phyloP scores from a whole-genome alignment of 805 yeast species.

The Starmerella ratchasimensis region DNA sequence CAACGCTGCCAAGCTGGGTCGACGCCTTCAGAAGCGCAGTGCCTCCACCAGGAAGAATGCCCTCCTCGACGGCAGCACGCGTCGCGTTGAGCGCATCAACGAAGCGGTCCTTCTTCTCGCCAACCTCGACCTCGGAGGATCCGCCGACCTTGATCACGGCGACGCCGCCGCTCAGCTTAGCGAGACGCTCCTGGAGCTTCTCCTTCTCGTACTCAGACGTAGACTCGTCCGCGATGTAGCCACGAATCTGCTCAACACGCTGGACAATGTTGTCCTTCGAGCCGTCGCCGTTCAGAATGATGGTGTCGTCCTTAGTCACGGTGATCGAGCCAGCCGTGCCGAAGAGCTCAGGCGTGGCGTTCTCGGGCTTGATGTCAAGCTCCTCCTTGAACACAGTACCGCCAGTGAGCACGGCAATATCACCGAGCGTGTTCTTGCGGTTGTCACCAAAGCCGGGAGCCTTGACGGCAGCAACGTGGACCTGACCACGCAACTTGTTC shows the following conservation, averaged over 20 bases:
- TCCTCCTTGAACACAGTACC: conserved; percentile 84
- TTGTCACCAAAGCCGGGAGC: conserved; percentile 99
- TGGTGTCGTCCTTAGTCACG: conserved; percentile 90
- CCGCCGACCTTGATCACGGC: conserved; percentile 98
- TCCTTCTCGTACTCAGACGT: conserved; percentile 85
- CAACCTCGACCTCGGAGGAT: conserved; percentile 90
- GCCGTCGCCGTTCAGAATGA: conserved; percentile 86
- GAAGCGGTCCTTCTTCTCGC: conserved; percentile 98
- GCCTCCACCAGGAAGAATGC: conserved; percentile 99
- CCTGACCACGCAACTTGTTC: conserved; percentile 96
- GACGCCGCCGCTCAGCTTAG: conserved; percentile 95
- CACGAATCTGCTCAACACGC: conserved; percentile 90
- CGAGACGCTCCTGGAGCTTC: conserved; percentile 92
- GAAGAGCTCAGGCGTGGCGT: conserved; percentile 75
- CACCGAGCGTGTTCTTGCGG: conserved; percentile 91
- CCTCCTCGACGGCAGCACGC: conserved; percentile 97
- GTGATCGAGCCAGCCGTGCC: conserved; percentile 88
- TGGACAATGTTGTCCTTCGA: conserved; percentile 61
- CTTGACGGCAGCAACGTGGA: conserved; percentile 91
- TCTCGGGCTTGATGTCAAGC: conserved; percentile 87
- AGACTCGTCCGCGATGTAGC: conserved; percentile 55
- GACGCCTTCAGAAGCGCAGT: conserved; percentile 93
- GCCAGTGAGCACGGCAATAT: conserved; percentile 86
- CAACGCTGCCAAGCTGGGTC: conserved; percentile 51
- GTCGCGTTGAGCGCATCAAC: conserved; percentile 98